Evolutionary conservation across 2,329 filamentous ascomycete species (phyloP), one percentile per base, ranked within the genome.

Genomic region (Cyphellophora attinorum): DNA sequence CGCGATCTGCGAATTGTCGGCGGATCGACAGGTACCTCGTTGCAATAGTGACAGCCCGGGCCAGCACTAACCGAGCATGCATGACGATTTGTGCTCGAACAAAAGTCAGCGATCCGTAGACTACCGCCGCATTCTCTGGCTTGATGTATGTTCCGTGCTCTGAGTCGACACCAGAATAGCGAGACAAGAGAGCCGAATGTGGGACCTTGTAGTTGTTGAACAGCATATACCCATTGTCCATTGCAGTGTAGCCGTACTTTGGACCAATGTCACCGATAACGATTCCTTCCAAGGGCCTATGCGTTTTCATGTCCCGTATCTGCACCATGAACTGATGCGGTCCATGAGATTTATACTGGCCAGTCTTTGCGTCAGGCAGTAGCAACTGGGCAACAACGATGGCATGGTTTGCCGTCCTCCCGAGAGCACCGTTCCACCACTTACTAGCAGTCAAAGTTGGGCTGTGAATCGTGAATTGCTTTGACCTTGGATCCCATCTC

Each of bases 201-300:
- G 65, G 62, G 5, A 70, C 47, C 23, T 60, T 54, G 40, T 59
- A 58, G 30, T 65, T 54, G 35, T 70, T 52, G 51, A 70, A 70
- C 3, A 71, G 57, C 61, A 70, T 65, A 47, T 70, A 71, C 0
- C 62, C 66, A 38, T 70, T 70, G 37, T 70, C 65, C 65, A 68
- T 67, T 2, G 58, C 58, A 14, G 62, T 58, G 43, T 70, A 71
- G 5, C 66, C 68, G 45, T 70, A 68, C 38, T 71, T 72, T n/a
- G 67, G 64, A 1, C 68, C 68, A 44, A 71, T 69, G 40, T 71
- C 67, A n/a, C 67, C 67, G 12, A 71, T 62, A 3, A 62, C 59
- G 33, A 72, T 64, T 2, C 65, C 65, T 5, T 57, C 42, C 3
- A 69, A 45, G 10, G 67, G 61, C 38, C 61, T 52, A 36, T 69